A percentile compares a stretch with the other conserved stretches of the same genome.
These are phyloP conservation scores for Apiospora pterosperma DNA, from an alignment of 2,329 filamentous ascomycete genomes.

Conservation along the genomic window DNA sequence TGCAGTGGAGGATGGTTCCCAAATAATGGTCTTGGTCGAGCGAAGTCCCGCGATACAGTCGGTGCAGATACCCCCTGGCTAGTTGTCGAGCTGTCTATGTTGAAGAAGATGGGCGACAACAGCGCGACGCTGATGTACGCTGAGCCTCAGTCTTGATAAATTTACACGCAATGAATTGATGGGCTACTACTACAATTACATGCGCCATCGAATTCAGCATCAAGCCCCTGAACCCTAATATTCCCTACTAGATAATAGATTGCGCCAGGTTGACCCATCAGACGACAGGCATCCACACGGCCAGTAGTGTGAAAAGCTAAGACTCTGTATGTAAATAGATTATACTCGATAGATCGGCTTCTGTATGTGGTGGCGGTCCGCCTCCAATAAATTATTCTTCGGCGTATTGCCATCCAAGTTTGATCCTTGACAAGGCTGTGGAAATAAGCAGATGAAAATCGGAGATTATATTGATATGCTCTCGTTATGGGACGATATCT, in stretches of 20 bases:
- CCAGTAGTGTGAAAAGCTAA: neutral
- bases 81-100: neutral
- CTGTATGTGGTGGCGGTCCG: no score
- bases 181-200: neutral
- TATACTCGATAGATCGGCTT: no score
- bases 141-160: neutral
- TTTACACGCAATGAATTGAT: neutral
- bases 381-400: no score
- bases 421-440: no score
- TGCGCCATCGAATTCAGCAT: neutral
- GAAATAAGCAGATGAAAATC: no score
- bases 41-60: neutral
- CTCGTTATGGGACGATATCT: no score
- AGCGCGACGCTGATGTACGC: neutral
- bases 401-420: no score
- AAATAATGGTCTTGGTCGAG: neutral
- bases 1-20: conserved; percentile 2
- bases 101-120: neutral
- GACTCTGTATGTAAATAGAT: no score
- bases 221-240: neutral
- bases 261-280: neutral
- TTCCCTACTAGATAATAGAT: neutral
- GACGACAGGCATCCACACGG: neutral
- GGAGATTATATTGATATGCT: no score
- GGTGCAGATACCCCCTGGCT: neutral